A percentile compares a stretch with the other conserved stretches of the same genome.
These are phyloP conservation scores for Scenedesmus sp. DNA, from an alignment of 163 green algal genomes.

Conservation along the genomic window DNA sequence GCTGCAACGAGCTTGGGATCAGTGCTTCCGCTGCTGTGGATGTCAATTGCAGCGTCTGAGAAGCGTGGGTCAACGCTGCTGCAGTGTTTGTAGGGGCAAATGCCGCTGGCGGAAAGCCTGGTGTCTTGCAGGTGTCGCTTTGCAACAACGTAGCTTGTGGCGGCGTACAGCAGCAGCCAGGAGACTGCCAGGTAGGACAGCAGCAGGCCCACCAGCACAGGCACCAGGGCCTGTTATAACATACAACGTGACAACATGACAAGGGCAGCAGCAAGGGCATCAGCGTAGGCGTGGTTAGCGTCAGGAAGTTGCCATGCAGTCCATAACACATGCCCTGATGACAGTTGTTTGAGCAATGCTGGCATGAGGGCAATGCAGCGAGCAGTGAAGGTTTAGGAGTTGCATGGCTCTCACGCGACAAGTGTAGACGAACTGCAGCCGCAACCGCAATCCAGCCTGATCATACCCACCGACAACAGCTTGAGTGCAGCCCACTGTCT, in stretches of 20 bases:
- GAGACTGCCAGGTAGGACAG: constrained; percentile 21
- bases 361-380: no score
- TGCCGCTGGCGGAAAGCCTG: not conserved
- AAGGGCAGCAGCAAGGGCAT: not conserved
- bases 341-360: no score
- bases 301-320: not conserved
- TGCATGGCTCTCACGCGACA: no score
- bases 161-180: not conserved
- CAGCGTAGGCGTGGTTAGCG: not conserved
- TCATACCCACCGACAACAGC: no score
- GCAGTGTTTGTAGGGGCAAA: not conserved
- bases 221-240: constrained; percentile 17
- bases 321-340: no score
- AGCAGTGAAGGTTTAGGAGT: no score
- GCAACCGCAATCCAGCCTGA: no score
- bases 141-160: not conserved
- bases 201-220: constrained; percentile 11
- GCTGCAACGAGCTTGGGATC: not conserved
- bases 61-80: not conserved
- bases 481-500: no score
- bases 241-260: not conserved
- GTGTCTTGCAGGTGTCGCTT: not conserved
- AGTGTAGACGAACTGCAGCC: no score
- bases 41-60: constrained; percentile 24
- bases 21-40: not conserved